phyloP scores from a whole-genome alignment of 805 yeast species.

The Yueomyces sinensis region DNA sequence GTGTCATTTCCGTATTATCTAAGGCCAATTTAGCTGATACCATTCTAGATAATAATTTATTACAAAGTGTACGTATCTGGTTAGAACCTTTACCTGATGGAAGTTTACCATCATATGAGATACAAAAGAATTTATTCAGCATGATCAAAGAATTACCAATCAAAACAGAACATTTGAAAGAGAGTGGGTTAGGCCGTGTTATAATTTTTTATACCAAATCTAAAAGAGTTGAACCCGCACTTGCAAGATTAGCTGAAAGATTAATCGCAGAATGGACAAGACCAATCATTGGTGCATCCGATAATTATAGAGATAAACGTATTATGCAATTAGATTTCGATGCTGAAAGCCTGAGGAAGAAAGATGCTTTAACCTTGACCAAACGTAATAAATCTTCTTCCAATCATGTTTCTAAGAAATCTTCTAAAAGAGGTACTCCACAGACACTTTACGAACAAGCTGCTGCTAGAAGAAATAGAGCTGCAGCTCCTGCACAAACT shows the following conservation, averaged over 20 bases:
- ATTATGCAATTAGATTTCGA: slow-evolving; percentile 60
- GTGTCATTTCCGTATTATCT: slow-evolving; percentile 61
- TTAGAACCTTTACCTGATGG: slow-evolving; percentile 97
- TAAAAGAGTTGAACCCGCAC: slow-evolving; percentile 72
- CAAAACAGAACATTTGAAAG: slow-evolving; percentile 89
- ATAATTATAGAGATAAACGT: slow-evolving; percentile 79
- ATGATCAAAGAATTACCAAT: slow-evolving; percentile 74
- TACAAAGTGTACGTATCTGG: slow-evolving; percentile 94
- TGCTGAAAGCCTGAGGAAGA: slow-evolving; percentile 34
- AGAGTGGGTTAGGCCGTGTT: slow-evolving; percentile 88
- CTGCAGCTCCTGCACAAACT: slow-evolving; percentile 89
- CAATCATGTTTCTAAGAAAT: slow-evolving; percentile 19
- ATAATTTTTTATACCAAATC: slow-evolving; percentile 87
- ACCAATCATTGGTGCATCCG: slow-evolving; percentile 92
- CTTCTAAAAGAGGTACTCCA: slow-evolving; percentile 12
- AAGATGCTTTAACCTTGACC: slow-evolving; percentile 13
- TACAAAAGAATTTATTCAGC: slow-evolving; percentile 73
- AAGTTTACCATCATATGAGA: slow-evolving; percentile 92
- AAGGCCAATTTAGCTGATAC: slow-evolving; percentile 84
- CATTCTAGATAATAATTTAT: slow-evolving; percentile 80
- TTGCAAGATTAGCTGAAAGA: slow-evolving; percentile 82
- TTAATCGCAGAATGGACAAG: slow-evolving; percentile 96
- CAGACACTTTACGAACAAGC: slow-evolving; percentile 73
- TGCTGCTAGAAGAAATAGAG: slow-evolving; percentile 85
- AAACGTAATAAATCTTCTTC: slow-evolving; percentile 11